phyloP scores from a whole-genome alignment of 2,329 filamentous ascomycete species.

The Colletotrichum plurivorum region DNA sequence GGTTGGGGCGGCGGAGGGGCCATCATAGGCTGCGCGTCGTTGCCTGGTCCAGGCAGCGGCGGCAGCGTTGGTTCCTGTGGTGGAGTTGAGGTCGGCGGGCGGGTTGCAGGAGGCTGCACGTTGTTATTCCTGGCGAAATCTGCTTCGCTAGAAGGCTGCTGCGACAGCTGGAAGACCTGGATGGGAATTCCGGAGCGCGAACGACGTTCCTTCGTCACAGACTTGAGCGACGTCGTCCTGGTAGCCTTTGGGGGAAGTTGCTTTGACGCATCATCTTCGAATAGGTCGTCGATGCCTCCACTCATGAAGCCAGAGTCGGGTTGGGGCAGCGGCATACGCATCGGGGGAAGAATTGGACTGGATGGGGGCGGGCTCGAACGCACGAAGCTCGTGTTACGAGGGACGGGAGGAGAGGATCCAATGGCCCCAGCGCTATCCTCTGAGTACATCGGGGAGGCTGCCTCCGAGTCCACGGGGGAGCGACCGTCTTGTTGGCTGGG shows the following conservation, averaged over 20 bases:
- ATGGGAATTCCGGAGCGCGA: slow-evolving; percentile 51
- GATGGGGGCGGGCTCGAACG: slow-evolving; percentile 78
- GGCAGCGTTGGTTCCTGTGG: slow-evolving; percentile 20
- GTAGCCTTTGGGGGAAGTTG: slow-evolving; percentile 53
- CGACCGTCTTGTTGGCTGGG: slow-evolving; percentile 64
- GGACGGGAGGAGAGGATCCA: slow-evolving; percentile 89
- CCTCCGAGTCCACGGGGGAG: slow-evolving; percentile 67
- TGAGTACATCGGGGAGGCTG: slow-evolving; percentile 66
- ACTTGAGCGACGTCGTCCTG: slow-evolving; percentile 44
- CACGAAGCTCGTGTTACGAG: slow-evolving; percentile 70
- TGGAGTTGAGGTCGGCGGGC: slow-evolving; percentile 18
- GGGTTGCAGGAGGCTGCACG: slow-evolving; percentile 10
- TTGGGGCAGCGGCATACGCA: slow-evolving; percentile 72
- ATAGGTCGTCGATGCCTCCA: slow-evolving; percentile 78
- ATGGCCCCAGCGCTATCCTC: slow-evolving; percentile 84
- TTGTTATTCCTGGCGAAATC: slow-evolving; percentile 16
- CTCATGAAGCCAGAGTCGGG: slow-evolving; percentile 89
- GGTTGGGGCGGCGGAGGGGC: slow-evolving; percentile 20
- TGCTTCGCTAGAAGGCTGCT: slow-evolving; percentile 33
- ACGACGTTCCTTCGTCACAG: slow-evolving; percentile 50
- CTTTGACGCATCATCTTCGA: slow-evolving; percentile 72
- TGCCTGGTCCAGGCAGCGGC: neutral
- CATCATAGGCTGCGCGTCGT: slow-evolving; percentile 17
- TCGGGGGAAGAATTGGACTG: slow-evolving; percentile 81
- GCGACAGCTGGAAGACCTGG: slow-evolving; percentile 58